Percentiles rank a stretch among this genome's conserved stretches.
phyloP scores from a whole-genome alignment of 371 early-diverging fungal genomes.

The Blakeslea trispora region DNA sequence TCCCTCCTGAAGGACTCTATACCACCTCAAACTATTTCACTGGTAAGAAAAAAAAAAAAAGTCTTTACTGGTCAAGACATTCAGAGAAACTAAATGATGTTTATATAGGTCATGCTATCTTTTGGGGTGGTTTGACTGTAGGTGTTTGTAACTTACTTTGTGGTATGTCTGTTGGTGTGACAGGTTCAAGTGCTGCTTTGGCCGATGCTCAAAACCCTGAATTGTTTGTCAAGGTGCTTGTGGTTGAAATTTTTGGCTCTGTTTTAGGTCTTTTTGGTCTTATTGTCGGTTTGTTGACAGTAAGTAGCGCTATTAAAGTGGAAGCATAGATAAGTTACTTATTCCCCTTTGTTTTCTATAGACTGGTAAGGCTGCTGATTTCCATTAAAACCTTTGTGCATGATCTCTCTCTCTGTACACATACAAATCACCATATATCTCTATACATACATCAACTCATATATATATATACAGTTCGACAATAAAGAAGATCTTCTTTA shows the following conservation, averaged over 20 bases:
- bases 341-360: conserved; percentile 20
- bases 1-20: conserved; percentile 47
- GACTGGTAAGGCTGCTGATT: conserved; percentile 61
- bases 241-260: conserved; percentile 96
- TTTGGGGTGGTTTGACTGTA: conserved; percentile 97
- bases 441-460: no score
- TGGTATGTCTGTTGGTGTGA: conserved; percentile 94
- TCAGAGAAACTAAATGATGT: neutral
- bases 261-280: conserved; percentile 96
- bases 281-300: conserved; percentile 78
- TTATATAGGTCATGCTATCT: conserved; percentile 80
- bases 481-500: no score
- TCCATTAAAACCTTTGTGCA: conserved; percentile 27
- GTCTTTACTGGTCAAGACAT: no score
- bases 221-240: conserved; percentile 94
- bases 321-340: no score
- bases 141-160: conserved; percentile 94
- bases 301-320: conserved; percentile 52
- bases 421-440: no score
- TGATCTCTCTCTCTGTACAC: no score
- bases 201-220: conserved; percentile 95
- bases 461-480: no score
- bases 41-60: conserved; percentile 28
- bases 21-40: conserved; percentile 66
- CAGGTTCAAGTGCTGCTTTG: conserved; percentile 91